phyloP scores from a whole-genome alignment of 768 basidiomycete genomes.

The Rossbeevera mucosa region DNA sequence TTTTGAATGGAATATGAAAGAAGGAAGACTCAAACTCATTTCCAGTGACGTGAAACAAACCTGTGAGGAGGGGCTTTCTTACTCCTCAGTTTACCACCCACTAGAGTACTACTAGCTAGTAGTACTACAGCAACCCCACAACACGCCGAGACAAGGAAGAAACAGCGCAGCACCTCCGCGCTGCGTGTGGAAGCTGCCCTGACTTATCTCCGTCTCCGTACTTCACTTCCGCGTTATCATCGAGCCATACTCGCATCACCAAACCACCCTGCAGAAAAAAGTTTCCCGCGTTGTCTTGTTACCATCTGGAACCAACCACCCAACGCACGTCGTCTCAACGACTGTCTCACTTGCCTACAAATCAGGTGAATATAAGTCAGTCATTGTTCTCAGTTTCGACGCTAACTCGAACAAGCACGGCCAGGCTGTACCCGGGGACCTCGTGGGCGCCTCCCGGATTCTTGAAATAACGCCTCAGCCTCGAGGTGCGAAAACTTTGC shows the following conservation, averaged over 20 bases:
- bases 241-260: background rate
- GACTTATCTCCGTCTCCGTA: conserved; percentile 19
- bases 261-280: conserved; percentile 1
- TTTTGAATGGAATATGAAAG: background rate
- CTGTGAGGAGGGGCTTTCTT: conserved; percentile 11
- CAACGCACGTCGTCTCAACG: conserved; percentile 5
- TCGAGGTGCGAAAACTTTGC: conserved; percentile 10
- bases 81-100: background rate
- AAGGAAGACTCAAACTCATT: background rate
- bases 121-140: background rate
- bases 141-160: conserved; percentile 18
- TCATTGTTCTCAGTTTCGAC: background rate
- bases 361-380: background rate
- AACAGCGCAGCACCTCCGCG: conserved; percentile 2
- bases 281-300: background rate
- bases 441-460: background rate
- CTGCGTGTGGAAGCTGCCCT: conserved; percentile 11
- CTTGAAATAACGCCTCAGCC: background rate
- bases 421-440: background rate
- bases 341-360: background rate
- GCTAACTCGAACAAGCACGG: background rate
- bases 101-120: no score
- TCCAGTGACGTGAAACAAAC: conserved; percentile 20
- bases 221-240: conserved; percentile 17
- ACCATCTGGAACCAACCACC: background rate